Evolutionary conservation across 768 basidiomycete species (phyloP).

Genomic region (Trametes villosa): DNA sequence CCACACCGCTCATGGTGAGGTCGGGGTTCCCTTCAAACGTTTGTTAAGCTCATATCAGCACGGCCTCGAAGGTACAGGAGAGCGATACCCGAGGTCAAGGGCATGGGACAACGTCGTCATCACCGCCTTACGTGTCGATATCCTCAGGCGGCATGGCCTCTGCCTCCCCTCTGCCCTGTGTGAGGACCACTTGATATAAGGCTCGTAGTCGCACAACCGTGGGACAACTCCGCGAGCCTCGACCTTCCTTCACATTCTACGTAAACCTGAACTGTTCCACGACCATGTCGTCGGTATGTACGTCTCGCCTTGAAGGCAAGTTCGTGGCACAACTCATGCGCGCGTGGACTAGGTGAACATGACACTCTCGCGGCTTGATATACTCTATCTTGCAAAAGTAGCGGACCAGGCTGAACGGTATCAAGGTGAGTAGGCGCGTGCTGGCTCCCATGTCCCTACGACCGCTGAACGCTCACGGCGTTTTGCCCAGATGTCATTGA

Average conservation of each 20-base stretch:
- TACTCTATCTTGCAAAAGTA: constrained; percentile 72
- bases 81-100: background rate
- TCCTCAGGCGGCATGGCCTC: background rate
- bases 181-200: constrained; percentile 9
- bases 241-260: background rate
- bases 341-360: constrained; percentile 14
- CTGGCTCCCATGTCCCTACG: too few relatives aligned
- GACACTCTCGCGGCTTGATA: constrained; percentile 39
- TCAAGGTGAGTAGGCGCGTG: constrained; percentile 57
- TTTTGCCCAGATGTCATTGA: constrained; percentile 63
- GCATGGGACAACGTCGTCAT: constrained; percentile 12
- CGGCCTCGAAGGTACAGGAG: background rate
- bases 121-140: constrained; percentile 5
- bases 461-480: too few relatives aligned
- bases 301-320: background rate
- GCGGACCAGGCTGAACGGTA: constrained; percentile 90
- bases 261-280: background rate
- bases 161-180: constrained; percentile 24
- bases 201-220: background rate
- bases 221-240: background rate
- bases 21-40: background rate
- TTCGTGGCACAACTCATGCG: background rate
- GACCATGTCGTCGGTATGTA: background rate
- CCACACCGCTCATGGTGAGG: background rate
- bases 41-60: background rate